Percentiles rank a stretch among this genome's conserved stretches.
phyloP scores from a whole-genome alignment of 768 basidiomycete genomes.

The Suillus luteus region DNA sequence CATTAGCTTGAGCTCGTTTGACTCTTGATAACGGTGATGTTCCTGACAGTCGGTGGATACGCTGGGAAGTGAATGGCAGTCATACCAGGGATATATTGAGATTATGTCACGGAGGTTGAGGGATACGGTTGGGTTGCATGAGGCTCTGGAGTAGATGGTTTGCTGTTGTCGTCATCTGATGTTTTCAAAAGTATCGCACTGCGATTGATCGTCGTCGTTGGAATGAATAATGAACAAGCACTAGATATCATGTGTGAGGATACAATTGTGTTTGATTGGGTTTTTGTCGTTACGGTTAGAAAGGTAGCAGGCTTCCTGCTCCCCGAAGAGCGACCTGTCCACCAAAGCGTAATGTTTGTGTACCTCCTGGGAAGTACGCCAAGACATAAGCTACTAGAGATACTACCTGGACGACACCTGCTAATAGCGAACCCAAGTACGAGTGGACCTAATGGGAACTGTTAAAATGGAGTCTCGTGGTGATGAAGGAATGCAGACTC shows the following conservation, averaged over 20 bases:
- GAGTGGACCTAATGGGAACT: conserved; percentile 63
- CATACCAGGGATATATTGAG: conserved; percentile 70
- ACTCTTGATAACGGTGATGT: conserved; percentile 21
- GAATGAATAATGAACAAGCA: not conserved
- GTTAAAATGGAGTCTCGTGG: conserved; percentile 8
- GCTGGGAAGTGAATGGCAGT: conserved; percentile 55
- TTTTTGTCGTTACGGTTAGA: conserved; percentile 43
- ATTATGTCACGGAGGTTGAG: conserved; percentile 73
- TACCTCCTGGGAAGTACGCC: conserved; percentile 94
- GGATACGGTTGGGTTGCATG: conserved; percentile 62
- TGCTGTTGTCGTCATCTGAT: not conserved
- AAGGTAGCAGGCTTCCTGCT: conserved; percentile 78
- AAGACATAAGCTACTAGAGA: conserved; percentile 87
- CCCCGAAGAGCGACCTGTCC: conserved; percentile 81
- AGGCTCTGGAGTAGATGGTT: conserved; percentile 27
- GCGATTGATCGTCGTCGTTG: not conserved
- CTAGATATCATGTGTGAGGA: conserved; percentile 9
- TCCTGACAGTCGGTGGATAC: conserved; percentile 43
- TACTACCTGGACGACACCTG: conserved; percentile 77
- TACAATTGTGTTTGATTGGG: not conserved
- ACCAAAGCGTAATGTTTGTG: conserved; percentile 78
- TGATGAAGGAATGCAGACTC: conserved; percentile 32
- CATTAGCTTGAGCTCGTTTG: conserved; percentile 18
- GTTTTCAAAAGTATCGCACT: conserved; percentile 9
- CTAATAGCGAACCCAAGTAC: conserved; percentile 83